Base-by-base conservation (phyloP, 129 eudicot genomes). In the Solidago caesia region DNA sequence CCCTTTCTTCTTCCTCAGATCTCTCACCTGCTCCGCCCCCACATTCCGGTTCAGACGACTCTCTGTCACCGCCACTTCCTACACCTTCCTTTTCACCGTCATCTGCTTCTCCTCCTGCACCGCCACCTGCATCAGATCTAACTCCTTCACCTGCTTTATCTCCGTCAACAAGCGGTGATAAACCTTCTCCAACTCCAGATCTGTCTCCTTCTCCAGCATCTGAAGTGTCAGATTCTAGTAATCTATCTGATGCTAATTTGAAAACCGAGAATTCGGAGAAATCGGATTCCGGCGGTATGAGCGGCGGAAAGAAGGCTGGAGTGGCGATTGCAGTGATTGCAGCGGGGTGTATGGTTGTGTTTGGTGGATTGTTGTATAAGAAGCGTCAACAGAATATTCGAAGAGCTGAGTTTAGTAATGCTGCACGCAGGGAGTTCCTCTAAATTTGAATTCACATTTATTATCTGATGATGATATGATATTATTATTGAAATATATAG, bases 371-470 rank as follows among this genome's bases (percentile, higher is more conserved):
- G 57, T 42, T 89, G 67, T 86, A 81, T 80, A 86, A 75, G 75
- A 89, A 89, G 70, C 83, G 91, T 2, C 87, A 77, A 77, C 76
- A 77, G 79, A 89, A 89, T 52, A 79, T 89, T 26, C 85, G 72
- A 26, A 81, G 91, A 29, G 76, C 95, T 1, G 82, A 89, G 79
- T 85, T 79, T 73, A 84, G 90, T 16, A 73, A 71, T 64, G 82
- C 85, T 52, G 88, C 89, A 44, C 72, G 94, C 65, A 77, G 86
- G 39, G 90, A 85, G 71, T 55, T 83, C 52, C 93, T 88, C 66
- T 85, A 72, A 5, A 7, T 51, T 70, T 53, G 56, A 77, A 60
- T 39, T n/a, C 21, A 56, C 51, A 46, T 46, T 46, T 46, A 45
- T 72, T 26, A n/a, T 75, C 45, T 59, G 27, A 12, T 73, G 58